phyloP scores from a whole-genome alignment of 305 asterid species.

The Lippia alba region DNA sequence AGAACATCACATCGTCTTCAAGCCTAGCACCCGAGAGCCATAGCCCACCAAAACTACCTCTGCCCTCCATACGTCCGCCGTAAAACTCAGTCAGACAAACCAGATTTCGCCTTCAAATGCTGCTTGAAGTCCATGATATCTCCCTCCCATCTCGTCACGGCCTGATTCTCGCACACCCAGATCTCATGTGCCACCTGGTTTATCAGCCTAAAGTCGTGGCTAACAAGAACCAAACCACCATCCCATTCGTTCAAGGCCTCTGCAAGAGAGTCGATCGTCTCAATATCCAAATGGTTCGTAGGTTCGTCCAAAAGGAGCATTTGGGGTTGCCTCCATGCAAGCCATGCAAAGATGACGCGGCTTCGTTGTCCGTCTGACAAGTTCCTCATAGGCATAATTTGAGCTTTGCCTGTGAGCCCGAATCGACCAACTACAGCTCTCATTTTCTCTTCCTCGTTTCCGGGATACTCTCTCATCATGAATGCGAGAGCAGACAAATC shows the following conservation, averaged over 20 bases:
- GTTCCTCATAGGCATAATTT: conserved; percentile 90
- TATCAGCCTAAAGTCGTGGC: conserved; percentile 97
- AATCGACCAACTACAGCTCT: conserved; percentile 85
- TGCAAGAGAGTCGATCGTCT: conserved; percentile 94
- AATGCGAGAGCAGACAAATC: conserved; percentile 77
- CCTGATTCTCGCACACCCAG: conserved; percentile 94
- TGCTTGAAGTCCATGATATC: conserved; percentile 94
- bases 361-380: conserved; percentile 92
- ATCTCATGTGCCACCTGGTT: conserved; percentile 98
- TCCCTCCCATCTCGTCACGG: conserved; percentile 90
- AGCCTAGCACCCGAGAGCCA: conserved; percentile 22
- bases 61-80: conserved; percentile 10
- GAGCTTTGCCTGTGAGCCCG: conserved; percentile 97
- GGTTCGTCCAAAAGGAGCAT: conserved; percentile 95
- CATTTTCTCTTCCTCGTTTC: conserved; percentile 94
- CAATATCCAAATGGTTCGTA: conserved; percentile 94
- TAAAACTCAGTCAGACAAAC: conserved; percentile 51
- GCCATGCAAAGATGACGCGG: conserved; percentile 96
- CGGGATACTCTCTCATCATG: conserved; percentile 92
- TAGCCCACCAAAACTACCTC: conserved; percentile 27
- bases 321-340: conserved; percentile 91
- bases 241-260: conserved; percentile 99
- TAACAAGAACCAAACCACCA: conserved; percentile 97
- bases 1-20: neutral
- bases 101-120: conserved; percentile 80